Evolutionary conservation across 768 basidiomycete species (phyloP), one percentile per base, ranked within the genome.

Genomic region (Auriscalpium vulgare): DNA sequence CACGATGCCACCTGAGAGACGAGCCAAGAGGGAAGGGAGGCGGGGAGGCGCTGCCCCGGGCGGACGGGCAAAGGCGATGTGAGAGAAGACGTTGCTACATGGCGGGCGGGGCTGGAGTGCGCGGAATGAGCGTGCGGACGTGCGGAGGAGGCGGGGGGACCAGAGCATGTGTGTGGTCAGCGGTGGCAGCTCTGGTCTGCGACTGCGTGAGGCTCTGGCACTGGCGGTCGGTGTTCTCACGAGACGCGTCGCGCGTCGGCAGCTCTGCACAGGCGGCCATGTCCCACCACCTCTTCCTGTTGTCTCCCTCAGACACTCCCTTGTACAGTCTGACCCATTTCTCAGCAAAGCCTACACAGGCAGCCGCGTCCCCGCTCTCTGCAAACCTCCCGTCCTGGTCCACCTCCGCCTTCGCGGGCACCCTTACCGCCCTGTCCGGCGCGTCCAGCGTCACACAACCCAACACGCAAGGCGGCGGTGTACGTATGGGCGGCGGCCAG

Each of bases 341-440:
- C 61, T 91, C 91, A 37, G 82, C 82, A 53, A 91, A 87, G 69
- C 86, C 90, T 14, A 74, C 74, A 19, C 74, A 78, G 46, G 78
- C 72, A 53, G 75, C 75, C 10, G 67, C 82, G 23, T 87, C 85
- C 8, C 84, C 90, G 3, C 74, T 93, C 50, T 83, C 89, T 3
- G 83, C 88, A 8, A 93, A 92, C 68, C 71, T 93, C 58, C 91
- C 91, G 21, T 87, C 84, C 59, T 93, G 91, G 91, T 91, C 90
- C 6, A 91, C 91, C 2, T 91, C 90, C 57, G 91, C 91, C 4
- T 93, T 93, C 67, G 90, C 91, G 10, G 91, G 91, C 6, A 93
- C 91, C 34, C 74, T 93, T 58, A 91, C 89, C 37, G 91, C 91
- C 19, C 69, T 93, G 54, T 92, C 90, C 17, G 91, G 91, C 4